Percentiles rank a stretch among this genome's conserved stretches.
phyloP scores from a whole-genome alignment of 176 grass and related monocot species.

The Oropetium thomaeum region DNA sequence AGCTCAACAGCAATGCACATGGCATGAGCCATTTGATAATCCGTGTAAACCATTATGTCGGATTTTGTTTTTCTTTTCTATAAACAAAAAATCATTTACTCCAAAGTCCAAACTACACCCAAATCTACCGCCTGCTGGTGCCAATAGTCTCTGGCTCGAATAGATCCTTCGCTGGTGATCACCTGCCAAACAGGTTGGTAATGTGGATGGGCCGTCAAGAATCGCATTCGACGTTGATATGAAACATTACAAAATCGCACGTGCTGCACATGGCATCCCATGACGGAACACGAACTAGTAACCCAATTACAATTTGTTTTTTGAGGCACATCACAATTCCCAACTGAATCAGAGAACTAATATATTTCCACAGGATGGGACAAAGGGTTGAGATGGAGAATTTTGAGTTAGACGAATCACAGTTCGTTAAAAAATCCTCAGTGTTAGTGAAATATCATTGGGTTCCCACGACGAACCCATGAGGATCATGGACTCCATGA shows the following conservation, averaged over 20 bases:
- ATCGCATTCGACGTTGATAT: not conserved
- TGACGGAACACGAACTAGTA: no score
- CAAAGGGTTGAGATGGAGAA: not conserved
- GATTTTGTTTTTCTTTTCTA: no score
- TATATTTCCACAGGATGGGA: not conserved
- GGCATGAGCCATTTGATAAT: not conserved
- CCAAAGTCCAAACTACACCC: no score
- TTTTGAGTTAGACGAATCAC: not conserved
- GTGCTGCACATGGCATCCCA: not conserved
- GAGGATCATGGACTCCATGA: slow-evolving; percentile 35
- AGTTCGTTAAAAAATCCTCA: slow-evolving; percentile 16
- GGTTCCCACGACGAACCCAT: not conserved
- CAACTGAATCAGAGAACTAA: not conserved
- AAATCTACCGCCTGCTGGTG: not conserved
- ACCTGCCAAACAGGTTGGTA: not conserved
- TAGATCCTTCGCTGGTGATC: no score
- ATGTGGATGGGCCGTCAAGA: not conserved
- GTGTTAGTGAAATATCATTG: not conserved
- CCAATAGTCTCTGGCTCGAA: no score
- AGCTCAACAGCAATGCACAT: not conserved
- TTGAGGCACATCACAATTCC: no score
- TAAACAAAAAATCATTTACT: no score
- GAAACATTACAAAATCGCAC: slow-evolving; percentile 23
- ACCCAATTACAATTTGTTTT: no score
- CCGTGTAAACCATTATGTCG: not conserved